Percentiles rank a stretch among this genome's conserved stretches.
Evolutionary conservation across 192 early-diverging fungal genomes (phyloP).

Genomic region (Allomyces javanicus): DNA sequence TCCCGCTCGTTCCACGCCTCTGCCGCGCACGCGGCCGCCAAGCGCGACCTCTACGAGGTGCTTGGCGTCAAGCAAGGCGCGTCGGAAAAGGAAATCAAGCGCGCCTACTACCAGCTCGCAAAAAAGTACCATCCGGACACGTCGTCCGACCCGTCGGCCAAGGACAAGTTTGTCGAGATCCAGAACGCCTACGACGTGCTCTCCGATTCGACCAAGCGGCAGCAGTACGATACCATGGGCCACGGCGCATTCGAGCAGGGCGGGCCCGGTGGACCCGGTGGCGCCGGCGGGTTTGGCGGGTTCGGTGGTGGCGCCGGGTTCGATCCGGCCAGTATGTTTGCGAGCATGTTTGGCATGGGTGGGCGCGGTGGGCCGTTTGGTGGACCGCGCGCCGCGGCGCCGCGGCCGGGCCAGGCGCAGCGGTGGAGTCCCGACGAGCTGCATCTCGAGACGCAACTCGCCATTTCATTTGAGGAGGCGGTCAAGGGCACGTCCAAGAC

Average conservation of each 20-base stretch:
- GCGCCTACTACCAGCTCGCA: slow-evolving; percentile 91
- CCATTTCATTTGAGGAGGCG: slow-evolving; percentile 78
- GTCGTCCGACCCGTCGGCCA: slow-evolving; percentile 74
- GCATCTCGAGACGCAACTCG: slow-evolving; percentile 14
- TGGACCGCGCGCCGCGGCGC: slow-evolving; percentile 11
- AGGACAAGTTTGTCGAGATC: slow-evolving; percentile 94
- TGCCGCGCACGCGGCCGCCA: slow-evolving; percentile 3
- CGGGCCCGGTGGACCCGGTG: slow-evolving; percentile 9
- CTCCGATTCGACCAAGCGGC: slow-evolving; percentile 76
- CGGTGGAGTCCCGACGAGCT: too few relatives aligned
- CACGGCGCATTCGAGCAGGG: slow-evolving; percentile 31
- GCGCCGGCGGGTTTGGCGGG: neutral
- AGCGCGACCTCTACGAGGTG: slow-evolving; percentile 66
- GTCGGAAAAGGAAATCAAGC: slow-evolving; percentile 76
- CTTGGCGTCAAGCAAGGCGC: slow-evolving; percentile 65
- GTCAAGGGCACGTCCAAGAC: slow-evolving; percentile 51
- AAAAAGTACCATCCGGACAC: slow-evolving; percentile 97
- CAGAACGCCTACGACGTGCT: slow-evolving; percentile 91
- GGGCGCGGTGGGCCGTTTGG: slow-evolving; percentile 19
- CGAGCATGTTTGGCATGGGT: slow-evolving; percentile 43
- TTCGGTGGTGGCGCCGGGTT: slow-evolving; percentile 23
- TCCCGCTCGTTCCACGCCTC: neutral
- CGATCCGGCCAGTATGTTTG: slow-evolving; percentile 45
- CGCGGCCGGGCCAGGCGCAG: slow-evolving; percentile 3
- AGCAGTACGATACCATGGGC: slow-evolving; percentile 83